These are phyloP conservation scores for Jaapia argillacea DNA, from an alignment of 768 basidiomycete genomes.

Conservation along the genomic window DNA sequence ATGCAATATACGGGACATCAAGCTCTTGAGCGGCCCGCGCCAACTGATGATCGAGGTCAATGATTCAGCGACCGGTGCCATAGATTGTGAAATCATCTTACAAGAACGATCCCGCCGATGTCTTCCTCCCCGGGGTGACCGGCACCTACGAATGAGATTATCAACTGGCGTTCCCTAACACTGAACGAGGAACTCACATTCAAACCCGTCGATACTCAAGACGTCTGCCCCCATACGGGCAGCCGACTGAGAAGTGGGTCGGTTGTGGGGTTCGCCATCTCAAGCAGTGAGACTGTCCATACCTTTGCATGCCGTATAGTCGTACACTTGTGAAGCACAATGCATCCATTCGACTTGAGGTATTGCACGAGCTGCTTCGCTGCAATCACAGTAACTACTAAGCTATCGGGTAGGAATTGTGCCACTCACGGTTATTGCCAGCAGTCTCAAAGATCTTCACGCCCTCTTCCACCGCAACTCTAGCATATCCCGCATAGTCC, in stretches of 20 bases:
- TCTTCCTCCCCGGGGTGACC: slow-evolving; percentile 95
- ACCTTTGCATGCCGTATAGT: slow-evolving; percentile 81
- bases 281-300: slow-evolving; percentile 2
- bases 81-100: slow-evolving; percentile 19
- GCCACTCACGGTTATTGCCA: slow-evolving; percentile 71
- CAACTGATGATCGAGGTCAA: slow-evolving; percentile 35
- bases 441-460: slow-evolving; percentile 90
- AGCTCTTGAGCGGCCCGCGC: slow-evolving; percentile 82
- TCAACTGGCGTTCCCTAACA: slow-evolving; percentile 1
- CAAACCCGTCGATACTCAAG: slow-evolving; percentile 84
- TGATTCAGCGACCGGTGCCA: slow-evolving; percentile 1
- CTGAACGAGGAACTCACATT: slow-evolving; percentile 42
- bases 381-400: slow-evolving; percentile 16
- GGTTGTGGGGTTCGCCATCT: too few relatives aligned
- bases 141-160: slow-evolving; percentile 50
- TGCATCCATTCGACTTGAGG: slow-evolving; percentile 69
- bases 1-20: slow-evolving; percentile 79
- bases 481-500: slow-evolving; percentile 78
- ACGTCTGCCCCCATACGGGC: slow-evolving; percentile 77
- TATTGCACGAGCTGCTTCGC: slow-evolving; percentile 71
- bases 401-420: not conserved
- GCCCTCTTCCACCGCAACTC: slow-evolving; percentile 78
- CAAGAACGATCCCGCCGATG: slow-evolving; percentile 79
- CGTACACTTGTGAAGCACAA: slow-evolving; percentile 89
- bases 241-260: slow-evolving; percentile 52